A percentile compares a stretch with the other conserved stretches of the same genome.
These are phyloP conservation scores for Oryza meridionalis DNA, from an alignment of 176 grass and related monocot genomes.

Conservation along the genomic window DNA sequence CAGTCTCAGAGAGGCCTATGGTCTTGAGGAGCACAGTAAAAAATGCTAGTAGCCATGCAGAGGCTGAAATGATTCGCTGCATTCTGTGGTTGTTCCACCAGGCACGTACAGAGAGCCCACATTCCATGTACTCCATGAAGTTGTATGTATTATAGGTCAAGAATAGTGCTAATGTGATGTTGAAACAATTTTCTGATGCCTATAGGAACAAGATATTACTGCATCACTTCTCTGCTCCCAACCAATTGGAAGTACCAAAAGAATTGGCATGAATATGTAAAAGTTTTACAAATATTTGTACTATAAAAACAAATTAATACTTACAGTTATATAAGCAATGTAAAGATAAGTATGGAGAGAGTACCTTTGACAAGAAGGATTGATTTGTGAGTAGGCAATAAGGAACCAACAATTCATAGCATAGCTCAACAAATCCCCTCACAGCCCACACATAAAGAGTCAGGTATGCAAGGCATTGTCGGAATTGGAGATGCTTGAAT, in stretches of 20 bases:
- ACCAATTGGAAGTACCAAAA: not conserved
- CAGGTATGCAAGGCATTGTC: slow-evolving; percentile 45
- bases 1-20: slow-evolving; percentile 50
- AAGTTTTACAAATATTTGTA: not conserved
- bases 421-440: slow-evolving; percentile 47
- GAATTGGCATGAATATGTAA: not conserved
- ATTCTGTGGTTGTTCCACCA: slow-evolving; percentile 75
- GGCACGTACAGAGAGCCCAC: slow-evolving; percentile 25
- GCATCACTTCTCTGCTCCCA: not conserved
- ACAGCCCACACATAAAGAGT: not conserved
- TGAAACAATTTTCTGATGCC: slow-evolving; percentile 37
- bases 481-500: slow-evolving; percentile 33
- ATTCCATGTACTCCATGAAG: slow-evolving; percentile 44
- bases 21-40: slow-evolving; percentile 55
- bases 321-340: not conserved
- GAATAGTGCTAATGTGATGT: slow-evolving; percentile 22
- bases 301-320: not conserved
- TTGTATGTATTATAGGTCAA: slow-evolving; percentile 18
- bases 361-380: slow-evolving; percentile 62
- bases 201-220: not conserved
- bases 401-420: slow-evolving; percentile 48
- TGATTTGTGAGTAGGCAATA: slow-evolving; percentile 51
- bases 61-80: slow-evolving; percentile 39
- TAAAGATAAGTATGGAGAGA: not conserved
- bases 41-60: slow-evolving; percentile 52